A percentile compares a stretch with the other conserved stretches of the same genome.
These are phyloP conservation scores for Amniculicola lignicola DNA, from an alignment of 495 filamentous ascomycete species.

Conservation along the genomic window DNA sequence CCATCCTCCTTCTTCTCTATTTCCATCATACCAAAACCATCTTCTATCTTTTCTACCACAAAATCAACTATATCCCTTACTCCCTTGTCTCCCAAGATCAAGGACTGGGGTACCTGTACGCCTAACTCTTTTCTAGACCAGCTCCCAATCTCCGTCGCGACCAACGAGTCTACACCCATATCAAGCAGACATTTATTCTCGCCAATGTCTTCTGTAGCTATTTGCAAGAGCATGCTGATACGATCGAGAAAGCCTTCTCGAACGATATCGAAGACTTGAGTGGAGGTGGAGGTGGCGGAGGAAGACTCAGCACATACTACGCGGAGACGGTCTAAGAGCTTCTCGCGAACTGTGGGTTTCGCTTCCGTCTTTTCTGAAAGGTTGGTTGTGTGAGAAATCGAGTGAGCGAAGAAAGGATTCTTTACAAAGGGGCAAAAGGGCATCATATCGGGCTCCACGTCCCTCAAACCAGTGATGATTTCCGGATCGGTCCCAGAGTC, in stretches of 20 bases:
- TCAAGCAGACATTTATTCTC: not conserved
- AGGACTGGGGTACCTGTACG: not conserved
- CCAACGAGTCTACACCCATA: slow-evolving; percentile 16
- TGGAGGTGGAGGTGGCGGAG: not conserved
- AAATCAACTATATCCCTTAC: not conserved
- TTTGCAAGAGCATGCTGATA: not conserved
- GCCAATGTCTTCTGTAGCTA: slow-evolving; percentile 1
- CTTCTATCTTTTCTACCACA: not conserved
- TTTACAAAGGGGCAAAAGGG: slow-evolving; percentile 13
- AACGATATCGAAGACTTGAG: not conserved
- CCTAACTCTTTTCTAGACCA: slow-evolving; percentile 13
- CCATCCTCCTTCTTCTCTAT: not conserved
- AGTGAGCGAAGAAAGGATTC: slow-evolving; percentile 4
- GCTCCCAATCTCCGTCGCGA: slow-evolving; percentile 13
- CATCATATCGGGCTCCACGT: slow-evolving; percentile 14
- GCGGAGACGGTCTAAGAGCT: no score
- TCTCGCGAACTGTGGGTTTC: not conserved
- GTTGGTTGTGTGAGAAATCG: not conserved
- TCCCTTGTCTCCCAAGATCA: slow-evolving; percentile 1
- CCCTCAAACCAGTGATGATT: slow-evolving; percentile 32
- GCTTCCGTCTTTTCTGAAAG: not conserved
- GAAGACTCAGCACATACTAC: not conserved
- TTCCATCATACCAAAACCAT: not conserved
- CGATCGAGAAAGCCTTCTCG: not conserved
- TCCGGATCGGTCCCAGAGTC: slow-evolving; percentile 30